Conservation (phyloP, 169 alveolate genomes). For the Eimeria falciformis region DNA sequence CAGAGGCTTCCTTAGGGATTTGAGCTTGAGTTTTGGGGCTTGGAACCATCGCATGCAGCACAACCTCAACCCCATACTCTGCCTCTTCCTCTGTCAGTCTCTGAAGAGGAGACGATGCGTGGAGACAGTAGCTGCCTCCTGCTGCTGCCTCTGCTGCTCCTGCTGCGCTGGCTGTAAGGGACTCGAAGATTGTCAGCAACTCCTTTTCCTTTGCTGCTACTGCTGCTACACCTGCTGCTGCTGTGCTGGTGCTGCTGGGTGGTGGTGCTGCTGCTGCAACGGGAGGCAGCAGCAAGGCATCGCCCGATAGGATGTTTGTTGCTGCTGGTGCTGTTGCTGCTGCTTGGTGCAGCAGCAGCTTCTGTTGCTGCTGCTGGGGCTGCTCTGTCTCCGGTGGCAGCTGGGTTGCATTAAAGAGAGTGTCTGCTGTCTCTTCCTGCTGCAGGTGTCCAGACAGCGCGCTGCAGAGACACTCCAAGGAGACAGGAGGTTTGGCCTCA, state of each 20-base stretch:
- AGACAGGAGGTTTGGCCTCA: constrained; percentile 34
- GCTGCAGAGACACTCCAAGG: constrained; percentile 5
- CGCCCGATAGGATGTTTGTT: not conserved
- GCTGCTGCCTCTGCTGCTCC: constrained; percentile 31
- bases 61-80: constrained; percentile 82
- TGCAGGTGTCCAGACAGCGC: constrained; percentile 33
- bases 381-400: not conserved
- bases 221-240: constrained; percentile 1
- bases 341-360: constrained; percentile 53
- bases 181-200: not conserved
- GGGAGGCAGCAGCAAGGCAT: not conserved
- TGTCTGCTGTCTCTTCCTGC: constrained; percentile 40
- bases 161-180: constrained; percentile 19
- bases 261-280: constrained; percentile 41
- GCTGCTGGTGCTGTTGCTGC: constrained; percentile 42
- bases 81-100: constrained; percentile 82
- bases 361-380: constrained; percentile 45
- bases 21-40: not conserved
- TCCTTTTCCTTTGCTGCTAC: not conserved
- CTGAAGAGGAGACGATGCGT: constrained; percentile 60
- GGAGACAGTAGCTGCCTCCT: constrained; percentile 59
- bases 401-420: not conserved
- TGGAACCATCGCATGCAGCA: constrained; percentile 72
- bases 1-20: not conserved
- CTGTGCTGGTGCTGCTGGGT: constrained; percentile 26